Conservation (phyloP, 306 rosid genomes). For the Arachis hypogaea region DNA sequence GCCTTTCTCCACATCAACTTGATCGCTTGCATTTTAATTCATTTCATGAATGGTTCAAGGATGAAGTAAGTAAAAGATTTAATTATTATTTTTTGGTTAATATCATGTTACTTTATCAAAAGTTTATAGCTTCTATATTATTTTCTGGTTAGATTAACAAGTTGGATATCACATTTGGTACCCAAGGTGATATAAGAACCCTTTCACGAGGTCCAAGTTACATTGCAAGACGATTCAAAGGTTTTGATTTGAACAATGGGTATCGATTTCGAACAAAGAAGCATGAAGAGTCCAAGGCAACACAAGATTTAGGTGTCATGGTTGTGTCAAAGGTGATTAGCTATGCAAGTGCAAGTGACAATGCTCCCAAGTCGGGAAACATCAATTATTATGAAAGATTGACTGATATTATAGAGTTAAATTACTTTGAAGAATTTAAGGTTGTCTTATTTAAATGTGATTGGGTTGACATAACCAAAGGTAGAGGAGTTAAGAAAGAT, state of each 20-base stretch:
- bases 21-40: background rate
- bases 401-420: constrained; percentile 19
- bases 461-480: constrained; percentile 1
- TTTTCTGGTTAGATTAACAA: background rate
- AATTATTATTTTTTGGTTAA: background rate
- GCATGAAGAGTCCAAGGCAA: background rate
- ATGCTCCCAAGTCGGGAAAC: background rate
- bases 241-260: background rate
- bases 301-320: constrained; percentile 1
- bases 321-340: background rate
- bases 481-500: constrained; percentile 7
- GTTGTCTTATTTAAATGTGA: constrained; percentile 14
- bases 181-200: background rate
- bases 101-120: background rate
- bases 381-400: constrained; percentile 1
- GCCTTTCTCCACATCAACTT: background rate
- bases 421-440: constrained; percentile 4
- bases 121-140: background rate
- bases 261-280: background rate
- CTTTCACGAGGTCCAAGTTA: constrained; percentile 10
- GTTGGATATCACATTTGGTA: background rate
- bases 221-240: constrained; percentile 16
- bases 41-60: constrained; percentile 11
- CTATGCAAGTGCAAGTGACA: constrained; percentile 10
- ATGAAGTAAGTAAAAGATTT: background rate